Percentiles rank a stretch among this genome's conserved stretches.
Conservation (phyloP, 202 grass and related monocot genomes). For the Schoenoplectus tabernaemontani region DNA sequence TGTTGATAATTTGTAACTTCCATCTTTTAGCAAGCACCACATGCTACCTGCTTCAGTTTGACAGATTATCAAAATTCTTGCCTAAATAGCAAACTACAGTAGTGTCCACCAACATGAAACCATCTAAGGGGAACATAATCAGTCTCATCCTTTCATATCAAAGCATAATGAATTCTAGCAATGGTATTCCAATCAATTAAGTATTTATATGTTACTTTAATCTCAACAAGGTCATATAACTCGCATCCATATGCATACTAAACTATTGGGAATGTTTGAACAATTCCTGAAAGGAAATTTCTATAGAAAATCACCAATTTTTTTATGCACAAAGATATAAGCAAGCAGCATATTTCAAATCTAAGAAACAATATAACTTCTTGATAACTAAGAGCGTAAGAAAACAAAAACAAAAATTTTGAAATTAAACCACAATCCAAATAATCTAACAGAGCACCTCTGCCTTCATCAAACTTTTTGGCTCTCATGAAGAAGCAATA, state of each 20-base stretch:
- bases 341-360: not conserved
- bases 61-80: not conserved
- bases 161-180: not conserved
- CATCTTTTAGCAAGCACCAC: not conserved
- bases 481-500: not conserved
- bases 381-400: not conserved
- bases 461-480: not conserved
- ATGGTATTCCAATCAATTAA: not conserved
- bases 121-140: not conserved
- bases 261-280: not conserved
- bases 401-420: not conserved
- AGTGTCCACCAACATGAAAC: not conserved
- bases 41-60: not conserved
- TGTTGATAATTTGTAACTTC: not conserved
- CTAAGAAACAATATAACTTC: not conserved
- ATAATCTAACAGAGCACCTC: not conserved
- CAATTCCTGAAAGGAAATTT: not conserved
- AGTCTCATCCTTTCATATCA: not conserved
- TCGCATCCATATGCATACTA: too few species aligned
- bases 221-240: not conserved
- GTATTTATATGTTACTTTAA: not conserved
- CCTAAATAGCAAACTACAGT: not conserved
- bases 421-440: not conserved
- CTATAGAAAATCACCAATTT: not conserved
- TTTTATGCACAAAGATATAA: not conserved